Evolutionary conservation across 805 yeast genomes (phyloP).

Genomic region (Hanseniaspora meyeri): DNA sequence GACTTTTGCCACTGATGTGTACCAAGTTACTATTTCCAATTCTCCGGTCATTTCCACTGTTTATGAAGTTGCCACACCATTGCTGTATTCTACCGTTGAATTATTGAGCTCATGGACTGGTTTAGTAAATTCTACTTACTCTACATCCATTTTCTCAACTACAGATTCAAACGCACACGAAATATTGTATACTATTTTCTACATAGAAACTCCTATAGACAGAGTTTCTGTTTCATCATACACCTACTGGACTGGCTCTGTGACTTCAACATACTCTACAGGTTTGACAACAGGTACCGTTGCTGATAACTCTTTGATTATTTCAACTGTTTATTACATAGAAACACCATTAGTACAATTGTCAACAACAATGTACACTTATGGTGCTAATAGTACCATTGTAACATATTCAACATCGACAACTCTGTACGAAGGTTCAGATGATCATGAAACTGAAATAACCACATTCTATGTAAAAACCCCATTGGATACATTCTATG

Average conservation of each 20-base stretch:
- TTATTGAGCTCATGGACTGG: slow-evolving; percentile 15
- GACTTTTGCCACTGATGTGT: neutral
- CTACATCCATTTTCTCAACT: slow-evolving; percentile 9
- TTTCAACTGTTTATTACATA: slow-evolving; percentile 9
- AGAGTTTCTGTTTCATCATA: neutral
- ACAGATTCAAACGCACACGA: slow-evolving; percentile 14
- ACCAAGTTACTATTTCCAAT: neutral
- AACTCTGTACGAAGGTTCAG: neutral
- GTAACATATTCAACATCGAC: slow-evolving; percentile 2
- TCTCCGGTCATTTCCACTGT: slow-evolving; percentile 13
- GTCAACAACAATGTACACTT: neutral
- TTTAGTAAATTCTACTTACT: slow-evolving; percentile 12
- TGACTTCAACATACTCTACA: slow-evolving; percentile 9
- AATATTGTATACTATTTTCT: slow-evolving; percentile 15
- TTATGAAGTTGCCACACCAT: slow-evolving; percentile 12
- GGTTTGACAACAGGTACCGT: neutral
- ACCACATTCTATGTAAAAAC: slow-evolving; percentile 4
- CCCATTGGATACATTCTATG: slow-evolving; percentile 2
- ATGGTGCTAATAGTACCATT: neutral
- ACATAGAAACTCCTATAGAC: slow-evolving; percentile 16
- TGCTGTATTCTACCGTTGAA: slow-evolving; percentile 2
- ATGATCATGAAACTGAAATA: neutral
- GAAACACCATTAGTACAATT: slow-evolving; percentile 12
- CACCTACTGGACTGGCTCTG: slow-evolving; percentile 11
- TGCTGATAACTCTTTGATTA: neutral